Evolutionary conservation across 2,329 filamentous ascomycete species (phyloP).

Genomic region (Cladophialophora psammophila): DNA sequence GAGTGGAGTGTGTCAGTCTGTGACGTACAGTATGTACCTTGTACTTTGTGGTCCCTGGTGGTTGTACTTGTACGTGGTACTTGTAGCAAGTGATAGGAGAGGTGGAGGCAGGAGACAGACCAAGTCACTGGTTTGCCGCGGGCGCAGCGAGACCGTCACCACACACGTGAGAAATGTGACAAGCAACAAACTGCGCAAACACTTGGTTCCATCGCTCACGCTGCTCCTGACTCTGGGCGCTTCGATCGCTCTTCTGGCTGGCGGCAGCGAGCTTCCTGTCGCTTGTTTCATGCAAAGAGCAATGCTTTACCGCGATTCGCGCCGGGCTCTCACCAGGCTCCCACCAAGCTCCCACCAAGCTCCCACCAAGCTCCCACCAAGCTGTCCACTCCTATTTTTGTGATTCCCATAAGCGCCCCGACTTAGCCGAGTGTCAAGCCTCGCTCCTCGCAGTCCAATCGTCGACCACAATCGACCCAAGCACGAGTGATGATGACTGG

Average conservation of each 20-base stretch:
- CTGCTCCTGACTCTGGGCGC: conserved; percentile 16
- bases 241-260: conserved; percentile 26
- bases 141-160: too few species aligned
- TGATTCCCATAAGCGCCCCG: conserved; percentile 35
- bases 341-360: too few species aligned
- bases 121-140: too few species aligned
- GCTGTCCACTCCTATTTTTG: conserved; percentile 20
- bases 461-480: conserved; percentile 33
- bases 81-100: too few species aligned
- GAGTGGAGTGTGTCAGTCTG: neutral
- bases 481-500: conserved; percentile 34
- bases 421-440: conserved; percentile 32
- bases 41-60: too few species aligned
- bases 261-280: conserved; percentile 26
- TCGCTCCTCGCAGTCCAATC: conserved; percentile 31
- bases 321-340: neutral
- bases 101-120: too few species aligned
- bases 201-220: conserved; percentile 7
- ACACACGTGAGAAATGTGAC: neutral
- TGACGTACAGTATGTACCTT: neutral
- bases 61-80: too few species aligned
- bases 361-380: too few species aligned
- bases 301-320: conserved; percentile 19
- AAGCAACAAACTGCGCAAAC: neutral
- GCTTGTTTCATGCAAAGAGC: conserved; percentile 32